Conservation (phyloP, 2,329 filamentous ascomycete species). For the Aspergillus novofumigatus region DNA sequence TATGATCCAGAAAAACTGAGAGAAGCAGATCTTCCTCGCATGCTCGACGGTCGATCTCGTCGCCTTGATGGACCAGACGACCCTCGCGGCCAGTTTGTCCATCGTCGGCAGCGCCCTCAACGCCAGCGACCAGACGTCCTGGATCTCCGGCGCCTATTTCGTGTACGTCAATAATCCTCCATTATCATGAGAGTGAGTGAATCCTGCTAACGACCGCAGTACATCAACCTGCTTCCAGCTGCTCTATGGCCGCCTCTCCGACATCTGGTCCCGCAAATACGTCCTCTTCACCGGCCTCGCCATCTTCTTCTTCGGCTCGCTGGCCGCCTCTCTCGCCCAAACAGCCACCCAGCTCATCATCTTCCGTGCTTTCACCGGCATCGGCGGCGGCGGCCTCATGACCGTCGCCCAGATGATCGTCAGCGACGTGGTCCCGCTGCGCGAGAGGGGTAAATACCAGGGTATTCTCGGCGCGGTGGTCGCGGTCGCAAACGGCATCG, state of each 20-base stretch:
- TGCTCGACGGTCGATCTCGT: slow-evolving; percentile 54
- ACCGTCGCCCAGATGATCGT: slow-evolving; percentile 59
- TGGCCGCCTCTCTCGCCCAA: slow-evolving; percentile 56
- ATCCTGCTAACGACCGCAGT: slow-evolving; percentile 57
- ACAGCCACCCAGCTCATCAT: slow-evolving; percentile 56
- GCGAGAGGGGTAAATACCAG: slow-evolving; percentile 60
- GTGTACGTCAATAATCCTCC: slow-evolving; percentile 64
- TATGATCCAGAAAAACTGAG: background rate
- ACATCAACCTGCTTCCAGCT: slow-evolving; percentile 66
- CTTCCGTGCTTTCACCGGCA: slow-evolving; percentile 57
- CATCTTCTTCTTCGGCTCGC: slow-evolving; percentile 53
- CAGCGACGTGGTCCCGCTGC: slow-evolving; percentile 56
- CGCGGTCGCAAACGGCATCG: slow-evolving; percentile 52
- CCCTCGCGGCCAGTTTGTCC: slow-evolving; percentile 51
- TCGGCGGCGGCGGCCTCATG: slow-evolving; percentile 58
- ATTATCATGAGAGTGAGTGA: slow-evolving; percentile 56
- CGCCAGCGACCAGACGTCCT: slow-evolving; percentile 49
- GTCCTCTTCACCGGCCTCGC: slow-evolving; percentile 52
- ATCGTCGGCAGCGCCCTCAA: slow-evolving; percentile 51
- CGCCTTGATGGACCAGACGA: slow-evolving; percentile 57
- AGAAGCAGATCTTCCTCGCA: slow-evolving; percentile 52
- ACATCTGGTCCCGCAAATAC: slow-evolving; percentile 58
- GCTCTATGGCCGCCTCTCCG: slow-evolving; percentile 59
- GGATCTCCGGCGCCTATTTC: slow-evolving; percentile 56
- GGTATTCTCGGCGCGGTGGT: slow-evolving; percentile 49